Base-by-base conservation (phyloP, 352 stramenopile species). In the Globisporangium barbulae region DNA sequence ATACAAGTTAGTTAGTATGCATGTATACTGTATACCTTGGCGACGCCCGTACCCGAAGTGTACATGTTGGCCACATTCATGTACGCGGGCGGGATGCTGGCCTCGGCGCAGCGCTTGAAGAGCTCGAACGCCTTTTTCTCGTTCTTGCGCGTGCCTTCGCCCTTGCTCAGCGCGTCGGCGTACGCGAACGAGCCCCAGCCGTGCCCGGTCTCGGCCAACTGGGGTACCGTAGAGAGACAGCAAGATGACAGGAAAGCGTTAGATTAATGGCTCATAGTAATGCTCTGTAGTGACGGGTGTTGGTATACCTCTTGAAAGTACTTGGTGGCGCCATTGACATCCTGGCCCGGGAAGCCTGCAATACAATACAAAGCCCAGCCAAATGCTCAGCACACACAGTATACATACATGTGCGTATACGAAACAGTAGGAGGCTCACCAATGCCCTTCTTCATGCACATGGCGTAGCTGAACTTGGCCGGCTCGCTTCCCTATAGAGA, bases 51-150 rank as follows among this genome's bases (percentile, higher is more conserved):
- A 35, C 86, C 86, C 8, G 70, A 74, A 9, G 70, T 76, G 63
- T 93, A 95, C 84, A 95, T 92, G 63, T 90, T 93, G 64, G 83
- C 78, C 41, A 95, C 80, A 44, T 93, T 92, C 60, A 92, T 78
- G 73, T 81, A 93, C 5, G 87, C 83, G 4, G 85, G 84, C 5
- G 83, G 83, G 33, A 95, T 74, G 48, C 75, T 73, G 22, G 49
- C 65, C 59, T 93, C 73, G 37, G 87, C 87, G 19, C 80, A 91
- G 41, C 69, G 75, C 30, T 84, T 80, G 60, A 83, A 95, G 13
- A 94, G 69, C 67, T 92, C 76, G 54, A 95, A 95, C 17, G 85
- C 85, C 65, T 91, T 90, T 54, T 83, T 75, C 42, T 88, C 72
- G 39, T 94, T 85, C 64, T 88, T 83, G 22, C 79, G 78, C 17